Evolutionary conservation across 306 rosid genomes (phyloP), one percentile per base, ranked within the genome.

Genomic region (Castanea sativa): DNA sequence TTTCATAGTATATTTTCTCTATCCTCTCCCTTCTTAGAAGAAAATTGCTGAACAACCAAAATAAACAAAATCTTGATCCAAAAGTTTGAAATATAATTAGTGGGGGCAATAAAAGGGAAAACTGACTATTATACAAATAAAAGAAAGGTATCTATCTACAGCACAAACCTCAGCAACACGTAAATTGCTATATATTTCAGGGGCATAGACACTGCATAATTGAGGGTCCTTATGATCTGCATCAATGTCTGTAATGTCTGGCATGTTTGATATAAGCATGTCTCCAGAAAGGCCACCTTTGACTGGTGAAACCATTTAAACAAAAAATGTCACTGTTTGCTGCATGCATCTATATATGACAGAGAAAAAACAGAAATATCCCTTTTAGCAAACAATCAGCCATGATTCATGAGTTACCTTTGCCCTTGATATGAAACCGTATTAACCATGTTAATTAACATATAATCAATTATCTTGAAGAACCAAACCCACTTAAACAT

Each of bases 121-220:
- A 55, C 18, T 19, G 27, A 18, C 43, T 65, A 76, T 43, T 18
- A 53, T 65, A 78, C 73, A 76, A 71, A 20, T 45, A 52, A 74
- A 35, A 15, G 59, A 56, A 78, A 81, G 33, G 16, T 61, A 63
- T 75, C 16, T 20, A 51, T 77, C 57, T 38, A 73, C 12, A 32
- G 57, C 70, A 80, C 91, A 83, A 75, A 94, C 99, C 99, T 96
- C 98, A 72, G 86, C 85, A 78, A 87, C 94, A 71, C 88, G 87
- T 71, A 89, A 81, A 80, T 84, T 84, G 72, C 83, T 73, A 58
- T 91, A 93, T 87, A 96, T 93, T 76, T 88, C 98, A 80, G 84
- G 69, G 19, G 91, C 98, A 86, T 96, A 96, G 80, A 70, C 73
- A 74, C 89, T 81, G 87, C 98, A 96, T 32, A 86, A 68, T 59